These are phyloP conservation scores for Boletus reticulatus DNA, from an alignment of 768 basidiomycete species.

Conservation along the genomic window DNA sequence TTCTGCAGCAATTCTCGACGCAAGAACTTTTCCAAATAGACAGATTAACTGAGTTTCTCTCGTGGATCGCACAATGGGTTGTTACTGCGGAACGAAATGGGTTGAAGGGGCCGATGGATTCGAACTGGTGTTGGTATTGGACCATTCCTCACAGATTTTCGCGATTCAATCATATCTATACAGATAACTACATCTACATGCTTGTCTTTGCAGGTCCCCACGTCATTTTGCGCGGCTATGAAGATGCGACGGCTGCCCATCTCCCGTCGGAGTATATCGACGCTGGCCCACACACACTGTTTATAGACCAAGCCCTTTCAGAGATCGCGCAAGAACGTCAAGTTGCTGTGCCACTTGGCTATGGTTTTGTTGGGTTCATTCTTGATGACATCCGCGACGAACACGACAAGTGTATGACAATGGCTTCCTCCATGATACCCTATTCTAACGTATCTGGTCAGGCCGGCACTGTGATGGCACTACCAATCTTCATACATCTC, in stretches of 20 bases:
- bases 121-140: background rate
- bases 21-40: constrained; percentile 4
- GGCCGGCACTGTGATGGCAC: background rate
- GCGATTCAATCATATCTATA: background rate
- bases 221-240: background rate
- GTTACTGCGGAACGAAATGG: background rate
- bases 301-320: background rate
- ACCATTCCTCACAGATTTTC: background rate
- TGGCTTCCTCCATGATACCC: background rate
- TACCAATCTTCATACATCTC: background rate
- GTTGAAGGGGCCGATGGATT: background rate
- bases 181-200: background rate
- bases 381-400: constrained; percentile 1
- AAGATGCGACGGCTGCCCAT: background rate
- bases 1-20: constrained; percentile 1
- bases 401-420: background rate
- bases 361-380: background rate
- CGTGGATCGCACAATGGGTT: background rate
- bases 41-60: background rate
- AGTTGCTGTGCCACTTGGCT: background rate
- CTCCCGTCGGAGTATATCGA: background rate
- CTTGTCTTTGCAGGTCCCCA: constrained; percentile 10
- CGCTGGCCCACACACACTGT: background rate
- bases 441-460: background rate
- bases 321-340: background rate